Percentiles rank a stretch among this genome's conserved stretches.
These are phyloP conservation scores for Neocallimastix lanati DNA, from an alignment of 192 early-diverging fungal genomes.

Conservation along the genomic window DNA sequence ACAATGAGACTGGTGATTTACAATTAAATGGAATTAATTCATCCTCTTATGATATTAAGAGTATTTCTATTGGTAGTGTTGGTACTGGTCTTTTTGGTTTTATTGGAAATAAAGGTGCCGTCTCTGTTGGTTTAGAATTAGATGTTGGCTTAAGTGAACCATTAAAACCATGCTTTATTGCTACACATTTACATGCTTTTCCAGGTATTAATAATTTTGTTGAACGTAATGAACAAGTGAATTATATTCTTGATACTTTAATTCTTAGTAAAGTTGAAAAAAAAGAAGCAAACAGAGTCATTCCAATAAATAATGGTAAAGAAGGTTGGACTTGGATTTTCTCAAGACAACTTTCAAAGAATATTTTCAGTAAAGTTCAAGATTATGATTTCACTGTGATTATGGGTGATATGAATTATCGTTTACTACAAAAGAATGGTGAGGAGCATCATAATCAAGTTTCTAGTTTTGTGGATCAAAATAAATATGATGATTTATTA, in stretches of 20 bases:
- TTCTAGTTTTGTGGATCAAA: not conserved
- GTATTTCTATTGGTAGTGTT: not conserved
- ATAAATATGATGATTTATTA: not conserved
- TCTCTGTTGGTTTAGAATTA: not conserved
- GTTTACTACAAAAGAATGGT: not conserved
- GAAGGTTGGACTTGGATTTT: not conserved
- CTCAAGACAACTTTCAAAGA: not conserved
- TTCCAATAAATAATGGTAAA: not conserved
- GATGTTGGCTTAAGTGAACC: not conserved
- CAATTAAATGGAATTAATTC: not conserved
- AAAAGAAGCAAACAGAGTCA: not conserved
- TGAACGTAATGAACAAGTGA: not conserved
- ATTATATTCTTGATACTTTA: not conserved
- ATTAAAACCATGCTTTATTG: not conserved
- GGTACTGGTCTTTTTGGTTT: not conserved
- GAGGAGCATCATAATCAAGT: not conserved
- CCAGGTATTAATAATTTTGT: not conserved
- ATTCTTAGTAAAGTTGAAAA: not conserved
- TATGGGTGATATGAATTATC: not conserved
- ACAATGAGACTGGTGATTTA: not conserved
- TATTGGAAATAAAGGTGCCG: not conserved
- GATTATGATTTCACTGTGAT: not conserved
- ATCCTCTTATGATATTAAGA: not conserved
- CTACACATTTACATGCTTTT: not conserved
- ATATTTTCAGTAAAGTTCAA: not conserved